Conservation (phyloP, 495 filamentous ascomycete genomes). For the Letharia columbiana region DNA sequence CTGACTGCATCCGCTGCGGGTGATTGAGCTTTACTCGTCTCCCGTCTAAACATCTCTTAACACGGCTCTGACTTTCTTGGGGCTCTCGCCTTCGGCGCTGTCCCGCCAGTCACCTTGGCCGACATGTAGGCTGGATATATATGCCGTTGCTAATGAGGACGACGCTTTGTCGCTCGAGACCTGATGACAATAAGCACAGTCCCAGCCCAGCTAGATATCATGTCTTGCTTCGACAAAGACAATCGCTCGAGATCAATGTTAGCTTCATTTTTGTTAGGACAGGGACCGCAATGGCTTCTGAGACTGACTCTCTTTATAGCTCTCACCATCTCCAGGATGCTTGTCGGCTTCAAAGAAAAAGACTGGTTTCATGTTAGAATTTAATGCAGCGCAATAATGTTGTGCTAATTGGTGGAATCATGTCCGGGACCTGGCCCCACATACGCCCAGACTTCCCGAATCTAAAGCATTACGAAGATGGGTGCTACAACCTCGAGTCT, state of each 20-base stretch:
- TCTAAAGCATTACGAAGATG: not conserved
- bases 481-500: not conserved
- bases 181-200: not conserved
- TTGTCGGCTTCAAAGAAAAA: not conserved
- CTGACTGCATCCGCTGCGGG: slow-evolving; percentile 21
- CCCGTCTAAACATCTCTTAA: not conserved
- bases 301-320: not conserved
- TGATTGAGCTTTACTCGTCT: not conserved
- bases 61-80: not conserved
- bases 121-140: not conserved
- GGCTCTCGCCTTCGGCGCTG: not conserved
- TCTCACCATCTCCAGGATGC: not conserved
- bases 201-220: not conserved
- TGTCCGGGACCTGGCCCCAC: not conserved
- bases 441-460: not conserved
- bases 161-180: not conserved
- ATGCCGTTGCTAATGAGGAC: not conserved
- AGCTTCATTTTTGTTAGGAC: not conserved
- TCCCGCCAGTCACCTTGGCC: not conserved
- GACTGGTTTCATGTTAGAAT: not conserved
- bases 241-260: not conserved
- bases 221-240: not conserved
- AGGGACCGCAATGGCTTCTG: not conserved
- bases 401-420: not conserved
- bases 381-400: not conserved